Base-by-base conservation (phyloP, 78 protist genomes). In the Emiliania huxleyi region DNA sequence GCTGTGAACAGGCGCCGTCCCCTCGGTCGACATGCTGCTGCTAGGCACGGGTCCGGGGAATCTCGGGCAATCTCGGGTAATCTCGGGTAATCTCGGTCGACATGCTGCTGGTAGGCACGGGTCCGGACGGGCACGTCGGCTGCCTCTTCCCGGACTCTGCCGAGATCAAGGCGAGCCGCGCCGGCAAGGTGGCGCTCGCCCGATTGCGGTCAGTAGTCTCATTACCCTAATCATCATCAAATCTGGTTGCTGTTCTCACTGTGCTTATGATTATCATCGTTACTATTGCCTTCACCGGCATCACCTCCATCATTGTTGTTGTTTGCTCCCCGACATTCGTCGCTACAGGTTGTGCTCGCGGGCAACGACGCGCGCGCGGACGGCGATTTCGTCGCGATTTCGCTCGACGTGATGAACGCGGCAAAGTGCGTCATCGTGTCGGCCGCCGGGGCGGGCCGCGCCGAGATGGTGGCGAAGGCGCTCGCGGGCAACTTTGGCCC, bases 401-500 rank as follows among this genome's bases (percentile, higher is more conserved):
- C 55, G 19, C 22, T 79, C 18, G 87, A 79, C 87, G 2, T 79
- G 26, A 79, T 79, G 87, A 29, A 38, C 87, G 46, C 87, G n/a
- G 87, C 87, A 11, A 79, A 79, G 87, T 0, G 1, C 3, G 87
- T 43, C 55, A 21, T 79, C 87, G 87, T 79, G 18, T 79, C 87
- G 55, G 87, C 87, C 40, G 87, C 87, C 42, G 52, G 55, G 42
- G 46, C 55, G 37, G 52, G 38, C 18, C 87, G 87, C 49, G 87
- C 87, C 52, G 18, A 8, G 37, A 79, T 79, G 87, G 87, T 79
- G 26, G 87, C 87, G 38, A 40, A 43, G 55, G 87, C 87, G 11
- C 55, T 79, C 5, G 11, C 55, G 55, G 87, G 87, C 46, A 38
- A 79, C 33, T 79, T 79, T 18, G 87, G 35, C 46, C 55, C 18